Evolutionary conservation across 805 yeast species (phyloP), one percentile per base, ranked within the genome.

Genomic region (Ogataea ramenticola): DNA sequence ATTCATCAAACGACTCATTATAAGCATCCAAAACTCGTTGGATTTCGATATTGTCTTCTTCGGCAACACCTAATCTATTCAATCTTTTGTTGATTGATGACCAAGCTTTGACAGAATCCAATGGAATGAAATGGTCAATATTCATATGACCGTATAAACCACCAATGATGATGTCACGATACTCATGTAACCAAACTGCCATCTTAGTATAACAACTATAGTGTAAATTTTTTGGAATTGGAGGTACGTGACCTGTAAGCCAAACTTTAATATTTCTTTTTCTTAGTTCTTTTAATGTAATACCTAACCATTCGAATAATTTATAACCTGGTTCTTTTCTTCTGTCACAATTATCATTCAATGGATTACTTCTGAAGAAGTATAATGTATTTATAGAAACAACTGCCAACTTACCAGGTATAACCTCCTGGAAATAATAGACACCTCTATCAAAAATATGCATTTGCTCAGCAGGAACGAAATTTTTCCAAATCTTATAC

Each of bases 81-180:
- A 58, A 46, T 19, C 51, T 46, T n/a, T 47, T 48, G 39, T 54
- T 45, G 41, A 77, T 65, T 8, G 77, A 73, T 46, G 71, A 70
- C 67, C 85, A 80, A 0, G 93, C 86, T 50, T 76, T 74, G 40
- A 71, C 73, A 2, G 87, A 73, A 64, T 87, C 91, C 47, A 83
- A 67, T 0, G 95, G 88, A 38, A 85, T 71, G 58, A 84, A 86
- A 64, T 87, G 96, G 58, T 88, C 96, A 43, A 86, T 69, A 61
- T 87, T 87, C 96, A 87, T 87, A 58, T 87, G 96, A 0, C 96
- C 96, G 59, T 75, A 87, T 27, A 87, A 64, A 11, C 90, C 88
- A 17, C 96, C 96, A 49, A 88, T 70, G 24, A 87, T 83, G 35
- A 87, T 75, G 59, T 87, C 96, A 50, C 95, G 70, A 58, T 82